Evolutionary conservation across 495 filamentous ascomycete genomes (phyloP).

Genomic region (Podospora conica): DNA sequence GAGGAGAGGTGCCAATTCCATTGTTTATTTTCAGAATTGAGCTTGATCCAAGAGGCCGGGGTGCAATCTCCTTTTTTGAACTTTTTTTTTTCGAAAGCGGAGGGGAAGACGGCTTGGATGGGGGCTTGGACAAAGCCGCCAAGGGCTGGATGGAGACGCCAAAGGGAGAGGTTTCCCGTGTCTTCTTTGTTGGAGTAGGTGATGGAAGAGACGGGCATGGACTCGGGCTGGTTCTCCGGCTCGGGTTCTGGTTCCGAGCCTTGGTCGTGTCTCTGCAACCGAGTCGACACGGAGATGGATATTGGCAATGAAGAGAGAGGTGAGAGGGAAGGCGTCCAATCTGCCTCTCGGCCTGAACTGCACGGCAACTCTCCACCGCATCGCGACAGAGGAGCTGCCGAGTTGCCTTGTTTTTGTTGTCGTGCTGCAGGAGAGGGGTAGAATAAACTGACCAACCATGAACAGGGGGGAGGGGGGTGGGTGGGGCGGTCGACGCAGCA

Average conservation of each 20-base stretch:
- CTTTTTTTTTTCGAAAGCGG: not conserved
- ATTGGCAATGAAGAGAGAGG: no score
- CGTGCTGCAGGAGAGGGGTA: not conserved
- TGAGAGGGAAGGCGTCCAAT: not conserved
- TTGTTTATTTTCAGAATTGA: not conserved
- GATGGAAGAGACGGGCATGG: not conserved
- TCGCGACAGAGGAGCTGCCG: not conserved
- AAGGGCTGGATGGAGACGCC: not conserved
- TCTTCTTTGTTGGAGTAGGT: not conserved
- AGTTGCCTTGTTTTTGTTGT: not conserved
- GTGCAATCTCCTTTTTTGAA: not conserved
- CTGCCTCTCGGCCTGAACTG: not conserved
- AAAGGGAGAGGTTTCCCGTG: not conserved
- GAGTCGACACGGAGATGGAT: not conserved
- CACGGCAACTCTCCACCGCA: not conserved
- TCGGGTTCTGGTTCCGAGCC: not conserved
- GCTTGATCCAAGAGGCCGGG: not conserved
- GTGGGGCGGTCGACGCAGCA: not conserved
- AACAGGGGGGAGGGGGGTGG: not conserved
- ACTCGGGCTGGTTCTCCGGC: no score
- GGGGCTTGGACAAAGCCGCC: not conserved
- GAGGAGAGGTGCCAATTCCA: not conserved
- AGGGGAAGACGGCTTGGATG: no score
- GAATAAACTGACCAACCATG: not conserved
- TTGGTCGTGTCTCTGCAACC: not conserved